Base-by-base conservation (phyloP, 2,329 filamentous ascomycete genomes). In the Hirsutella rhossiliensis region DNA sequence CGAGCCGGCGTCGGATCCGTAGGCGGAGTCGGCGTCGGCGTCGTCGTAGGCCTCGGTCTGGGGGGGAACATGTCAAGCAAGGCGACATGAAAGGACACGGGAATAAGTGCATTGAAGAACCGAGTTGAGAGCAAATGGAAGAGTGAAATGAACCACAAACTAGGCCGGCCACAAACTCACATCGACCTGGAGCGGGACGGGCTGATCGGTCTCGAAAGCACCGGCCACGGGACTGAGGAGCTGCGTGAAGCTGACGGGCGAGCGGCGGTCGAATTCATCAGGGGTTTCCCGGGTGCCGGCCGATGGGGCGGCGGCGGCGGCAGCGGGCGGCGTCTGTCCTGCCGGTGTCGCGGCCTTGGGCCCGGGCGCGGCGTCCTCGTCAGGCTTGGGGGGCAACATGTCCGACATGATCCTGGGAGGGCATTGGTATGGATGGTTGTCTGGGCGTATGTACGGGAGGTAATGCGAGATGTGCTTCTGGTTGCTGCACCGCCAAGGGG, bases 1-100 rank as follows among this genome's bases (percentile, higher is more conserved):
- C 5, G 58, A 57, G 2, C 52, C 59, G 23, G 47, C 46, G 7
- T 63, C 59, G 11, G 60, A 62, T 27, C 50, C 56, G 46, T 64
- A 63, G 13, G 60, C 55, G 15, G 62, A 66, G 48, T 65, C 63
- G 40, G 37, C 44, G 13, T 54, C 52, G 38, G 51, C 50, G 19
- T 52, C 49, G 7, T 43, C 34, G 37, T 46, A 46, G 6, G 47
- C 47, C 13, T 51, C 49, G 19, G 42, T 44, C 49, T 47, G 38
- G 17, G n/a, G n/a, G n/a, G n/a, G 20, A 30, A 17, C 28, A 11
- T 12, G 20, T 17, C 17, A n/a, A 34, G 30, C 30, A 12, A n/a
- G 4, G 5, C 7, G 15, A n/a, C 29, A 30, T 30, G 29, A 8
- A 8, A 30, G 8, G 29, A 30, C 29, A 8, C 13, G 29, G n/a